These are phyloP conservation scores for Arthrobotrys sinensis DNA, from an alignment of 2,329 filamentous ascomycete genomes.

Conservation along the genomic window DNA sequence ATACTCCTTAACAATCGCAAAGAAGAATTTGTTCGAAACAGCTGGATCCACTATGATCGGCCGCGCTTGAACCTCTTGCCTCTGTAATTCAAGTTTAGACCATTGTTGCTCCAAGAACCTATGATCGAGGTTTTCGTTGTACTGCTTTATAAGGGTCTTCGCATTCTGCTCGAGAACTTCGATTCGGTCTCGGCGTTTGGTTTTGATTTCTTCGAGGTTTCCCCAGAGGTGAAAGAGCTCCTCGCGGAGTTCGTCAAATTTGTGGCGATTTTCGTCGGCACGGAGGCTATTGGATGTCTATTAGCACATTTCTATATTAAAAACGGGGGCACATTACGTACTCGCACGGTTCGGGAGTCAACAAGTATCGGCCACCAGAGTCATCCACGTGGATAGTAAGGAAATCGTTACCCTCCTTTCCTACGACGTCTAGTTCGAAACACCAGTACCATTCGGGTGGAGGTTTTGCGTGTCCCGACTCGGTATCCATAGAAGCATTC, in stretches of 20 bases:
- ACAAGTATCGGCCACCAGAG: slow-evolving; percentile 34
- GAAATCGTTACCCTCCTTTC: slow-evolving; percentile 24
- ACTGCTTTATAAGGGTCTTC: not conserved
- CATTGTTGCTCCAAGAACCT: slow-evolving; percentile 31
- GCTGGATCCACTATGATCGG: slow-evolving; percentile 36
- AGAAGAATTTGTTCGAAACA: slow-evolving; percentile 47
- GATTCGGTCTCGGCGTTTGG: slow-evolving; percentile 31
- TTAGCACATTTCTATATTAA: not conserved
- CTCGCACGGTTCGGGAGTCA: slow-evolving; percentile 49
- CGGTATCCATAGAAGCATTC: slow-evolving; percentile 4
- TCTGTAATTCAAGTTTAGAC: not conserved
- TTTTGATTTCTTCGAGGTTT: slow-evolving; percentile 49
- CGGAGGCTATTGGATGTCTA: slow-evolving; percentile 16
- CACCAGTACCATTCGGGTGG: slow-evolving; percentile 55
- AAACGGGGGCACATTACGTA: slow-evolving; percentile 2
- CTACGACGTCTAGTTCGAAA: slow-evolving; percentile 52
- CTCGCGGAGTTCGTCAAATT: slow-evolving; percentile 22
- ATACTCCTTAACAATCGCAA: slow-evolving; percentile 48
- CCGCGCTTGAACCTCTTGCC: not conserved
- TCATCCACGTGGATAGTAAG: slow-evolving; percentile 56
- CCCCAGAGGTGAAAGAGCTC: slow-evolving; percentile 56
- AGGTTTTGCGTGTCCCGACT: not conserved
- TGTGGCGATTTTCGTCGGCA: slow-evolving; percentile 3
- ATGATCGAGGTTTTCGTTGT: not conserved
- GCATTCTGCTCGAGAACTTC: not conserved